Conservation (phyloP, 768 basidiomycete genomes). For the Boletus subparvulus region DNA sequence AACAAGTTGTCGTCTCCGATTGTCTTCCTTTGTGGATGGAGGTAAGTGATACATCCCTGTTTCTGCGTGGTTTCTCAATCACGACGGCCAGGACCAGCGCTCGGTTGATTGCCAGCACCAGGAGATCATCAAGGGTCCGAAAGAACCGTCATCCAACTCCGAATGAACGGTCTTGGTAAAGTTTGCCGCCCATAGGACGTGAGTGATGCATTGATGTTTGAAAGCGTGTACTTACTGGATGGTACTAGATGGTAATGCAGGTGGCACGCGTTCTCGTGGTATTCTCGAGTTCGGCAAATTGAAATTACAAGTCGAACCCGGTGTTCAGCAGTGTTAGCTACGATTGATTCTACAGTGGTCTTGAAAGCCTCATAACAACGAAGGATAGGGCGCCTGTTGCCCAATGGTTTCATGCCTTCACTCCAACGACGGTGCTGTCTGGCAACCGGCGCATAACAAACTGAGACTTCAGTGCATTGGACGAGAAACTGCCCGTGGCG, state of each 20-base stretch:
- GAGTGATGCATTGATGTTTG: background rate
- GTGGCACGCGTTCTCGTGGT: constrained; percentile 28
- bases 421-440: too few species aligned
- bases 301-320: constrained; percentile 13
- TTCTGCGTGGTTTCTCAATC: constrained; percentile 7
- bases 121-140: constrained; percentile 5
- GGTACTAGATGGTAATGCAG: constrained; percentile 5
- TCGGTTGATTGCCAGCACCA: background rate
- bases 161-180: constrained; percentile 2
- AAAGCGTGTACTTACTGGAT: background rate
- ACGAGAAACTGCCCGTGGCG: too few species aligned
- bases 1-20: constrained; percentile 92
- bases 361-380: too few species aligned
- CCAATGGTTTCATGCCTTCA: too few species aligned
- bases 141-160: background rate
- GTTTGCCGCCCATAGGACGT: constrained; percentile 21
- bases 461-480: too few species aligned
- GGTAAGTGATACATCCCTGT: background rate
- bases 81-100: constrained; percentile 1
- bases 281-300: constrained; percentile 19
- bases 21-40: constrained; percentile 12
- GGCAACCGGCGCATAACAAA: too few species aligned
- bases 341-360: too few species aligned
- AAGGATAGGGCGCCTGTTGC: too few species aligned
- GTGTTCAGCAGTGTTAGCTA: background rate